These are phyloP conservation scores for Phaseolus lunatus DNA, from an alignment of 306 rosid species.

Conservation along the genomic window DNA sequence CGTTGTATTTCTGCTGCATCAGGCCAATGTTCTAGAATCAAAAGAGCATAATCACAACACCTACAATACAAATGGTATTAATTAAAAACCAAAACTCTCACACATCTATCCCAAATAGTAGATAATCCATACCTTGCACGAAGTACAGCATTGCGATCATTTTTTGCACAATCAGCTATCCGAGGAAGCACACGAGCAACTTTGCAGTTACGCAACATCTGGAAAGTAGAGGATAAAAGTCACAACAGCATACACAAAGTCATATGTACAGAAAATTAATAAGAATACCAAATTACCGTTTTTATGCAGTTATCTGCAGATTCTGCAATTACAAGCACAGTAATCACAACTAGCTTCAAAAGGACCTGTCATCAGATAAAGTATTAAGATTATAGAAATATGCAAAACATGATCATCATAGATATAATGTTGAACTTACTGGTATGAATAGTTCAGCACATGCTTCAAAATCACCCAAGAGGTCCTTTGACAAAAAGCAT, in stretches of 20 bases:
- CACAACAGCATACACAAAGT: conserved; percentile 34
- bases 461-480: conserved; percentile 94
- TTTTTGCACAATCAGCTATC: conserved; percentile 88
- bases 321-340: conserved; percentile 99
- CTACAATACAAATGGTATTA: conserved; percentile 54
- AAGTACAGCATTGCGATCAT: conserved; percentile 87
- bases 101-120: conserved; percentile 8
- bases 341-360: conserved; percentile 99
- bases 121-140: conserved; percentile 84
- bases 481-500: conserved; percentile 90
- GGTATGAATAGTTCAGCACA: conserved; percentile 94
- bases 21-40: conserved; percentile 96
- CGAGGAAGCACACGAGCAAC: conserved; percentile 94
- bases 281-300: conserved; percentile 67
- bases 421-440: conserved; percentile 63
- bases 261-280: background rate
- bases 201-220: conserved; percentile 97
- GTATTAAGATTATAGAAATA: conserved; percentile 43
- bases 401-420: conserved; percentile 32
- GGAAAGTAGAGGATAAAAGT: conserved; percentile 42
- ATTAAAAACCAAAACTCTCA: conserved; percentile 38
- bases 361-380: conserved; percentile 77
- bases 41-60: conserved; percentile 96
- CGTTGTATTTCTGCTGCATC: conserved; percentile 98
- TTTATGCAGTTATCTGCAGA: conserved; percentile 98